Evolutionary conservation across 345 rosid species (phyloP), one percentile per base, ranked within the genome.

Genomic region (Alliaria petiolata): DNA sequence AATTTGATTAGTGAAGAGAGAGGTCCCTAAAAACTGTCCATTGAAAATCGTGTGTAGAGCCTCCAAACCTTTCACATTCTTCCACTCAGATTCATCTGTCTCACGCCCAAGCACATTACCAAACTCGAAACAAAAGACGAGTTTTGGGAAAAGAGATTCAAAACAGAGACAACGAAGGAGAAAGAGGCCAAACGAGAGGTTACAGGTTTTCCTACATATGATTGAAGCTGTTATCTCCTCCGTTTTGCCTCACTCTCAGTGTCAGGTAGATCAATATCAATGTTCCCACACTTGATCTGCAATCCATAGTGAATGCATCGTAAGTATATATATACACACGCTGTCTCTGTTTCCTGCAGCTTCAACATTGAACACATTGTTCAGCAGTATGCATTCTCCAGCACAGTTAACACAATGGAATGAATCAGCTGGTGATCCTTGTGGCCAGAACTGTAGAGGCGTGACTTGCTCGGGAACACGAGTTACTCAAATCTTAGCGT

Each of bases 201-300:
- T 75, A 50, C 55, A 59, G 34, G 74, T 54, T 67, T 8, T 34
- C 14, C 58, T 76, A 93, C 68, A 64, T 76, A 51, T 81, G 87
- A 62, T 38, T 75, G 20, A 74, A 88, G 35, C 80, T 83, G 26
- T 83, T 87, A 19, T 79, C 82, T 10, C n/a, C n/a, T n/a, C 85
- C 87, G 40, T 74, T 80, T 17, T 73, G 93, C 75, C 85, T 80
- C 43, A 89, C 97, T 82, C 88, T 82, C 76, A 93, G 78, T 19
- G 98, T 93, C 75, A 90, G 81, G 77, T 85, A 93, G 49, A 93
- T 93, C 79, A 93, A 80, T 57, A 90, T 81, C 85, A 93, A 74
- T 11, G 98, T 87, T 34, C 98, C 98, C 56, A 89, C 70, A 69
- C 90, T 93, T 59, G 98, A 93, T 88, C 98, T 93, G 91, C 42